Conservation (phyloP, 2,329 filamentous ascomycete genomes). For the Botrytis byssoidea region DNA sequence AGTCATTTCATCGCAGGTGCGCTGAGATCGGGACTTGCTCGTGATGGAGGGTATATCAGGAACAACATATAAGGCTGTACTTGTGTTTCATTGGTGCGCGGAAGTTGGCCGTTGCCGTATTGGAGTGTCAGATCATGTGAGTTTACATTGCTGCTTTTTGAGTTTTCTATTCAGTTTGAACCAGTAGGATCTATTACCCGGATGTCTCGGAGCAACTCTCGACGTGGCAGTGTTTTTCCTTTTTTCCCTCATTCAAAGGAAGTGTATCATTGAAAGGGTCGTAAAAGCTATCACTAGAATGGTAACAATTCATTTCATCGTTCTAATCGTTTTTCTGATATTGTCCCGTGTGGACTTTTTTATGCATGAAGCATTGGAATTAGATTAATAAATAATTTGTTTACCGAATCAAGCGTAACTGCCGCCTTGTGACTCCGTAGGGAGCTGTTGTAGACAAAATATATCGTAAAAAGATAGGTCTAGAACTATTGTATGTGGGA, state of each 20-base stretch:
- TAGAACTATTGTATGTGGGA: constrained; percentile 14
- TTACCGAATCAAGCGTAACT: constrained; percentile 21
- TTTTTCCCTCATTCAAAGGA: not conserved
- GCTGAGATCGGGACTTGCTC: constrained; percentile 10
- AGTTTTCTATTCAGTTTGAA: not conserved
- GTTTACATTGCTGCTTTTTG: constrained; percentile 21
- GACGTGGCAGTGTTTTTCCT: constrained; percentile 19
- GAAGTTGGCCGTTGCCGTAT: constrained; percentile 21
- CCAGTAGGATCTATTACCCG: constrained; percentile 15
- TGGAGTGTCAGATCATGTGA: constrained; percentile 22
- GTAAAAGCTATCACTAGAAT: constrained; percentile 7
- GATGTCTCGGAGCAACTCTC: constrained; percentile 21
- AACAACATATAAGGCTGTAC: constrained; percentile 22
- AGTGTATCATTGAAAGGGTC: not conserved
- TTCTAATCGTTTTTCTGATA: not conserved
- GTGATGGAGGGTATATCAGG: constrained; percentile 23
- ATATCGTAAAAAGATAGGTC: constrained; percentile 18
- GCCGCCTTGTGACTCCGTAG: constrained; percentile 16
- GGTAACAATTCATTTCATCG: constrained; percentile 1
- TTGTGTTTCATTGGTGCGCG: constrained; percentile 24
- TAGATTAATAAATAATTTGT: constrained; percentile 15
- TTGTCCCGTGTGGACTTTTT: not conserved
- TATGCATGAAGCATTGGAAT: constrained; percentile 6
- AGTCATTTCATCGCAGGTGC: constrained; percentile 14
- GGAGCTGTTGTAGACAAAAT: constrained; percentile 4